phyloP scores from a whole-genome alignment of 768 basidiomycete genomes.

The Naganishia onofrii region DNA sequence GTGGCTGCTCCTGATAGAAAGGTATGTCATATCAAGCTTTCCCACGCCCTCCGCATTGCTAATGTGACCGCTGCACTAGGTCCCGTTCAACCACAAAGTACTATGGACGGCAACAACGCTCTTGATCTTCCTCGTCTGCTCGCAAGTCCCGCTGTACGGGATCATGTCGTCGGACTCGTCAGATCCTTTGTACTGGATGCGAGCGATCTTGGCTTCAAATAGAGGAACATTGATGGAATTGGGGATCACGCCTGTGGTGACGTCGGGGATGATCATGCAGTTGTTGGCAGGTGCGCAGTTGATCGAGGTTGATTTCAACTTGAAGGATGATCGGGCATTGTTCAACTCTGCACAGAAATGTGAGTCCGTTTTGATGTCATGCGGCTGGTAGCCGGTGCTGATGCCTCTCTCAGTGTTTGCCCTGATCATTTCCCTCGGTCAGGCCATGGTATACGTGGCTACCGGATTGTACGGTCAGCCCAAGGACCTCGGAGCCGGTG shows the following conservation, averaged over 20 bases:
- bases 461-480: constrained; percentile 96
- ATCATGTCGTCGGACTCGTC: constrained; percentile 99
- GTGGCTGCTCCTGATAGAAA: constrained; percentile 97
- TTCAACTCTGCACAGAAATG: constrained; percentile 97
- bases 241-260: constrained; percentile 95
- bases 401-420: constrained; percentile 71
- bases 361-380: constrained; percentile 55
- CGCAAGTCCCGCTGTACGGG: constrained; percentile 96
- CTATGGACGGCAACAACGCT: constrained; percentile 99
- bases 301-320: constrained; percentile 92
- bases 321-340: constrained; percentile 94
- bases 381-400: neutral
- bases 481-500: constrained; percentile 86
- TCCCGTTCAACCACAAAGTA: constrained; percentile 97
- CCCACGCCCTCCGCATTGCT: too few species aligned
- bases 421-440: constrained; percentile 90
- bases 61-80: too few species aligned
- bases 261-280: constrained; percentile 99
- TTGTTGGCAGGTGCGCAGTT: constrained; percentile 94
- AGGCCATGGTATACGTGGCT: constrained; percentile 93
- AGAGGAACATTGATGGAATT: constrained; percentile 99
- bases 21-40: constrained; percentile 30
- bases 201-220: constrained; percentile 97
- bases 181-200: constrained; percentile 99
- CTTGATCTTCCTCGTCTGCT: constrained; percentile 98